These are phyloP conservation scores for Striga hermonthica DNA, from an alignment of 305 asterid species.

Conservation along the genomic window DNA sequence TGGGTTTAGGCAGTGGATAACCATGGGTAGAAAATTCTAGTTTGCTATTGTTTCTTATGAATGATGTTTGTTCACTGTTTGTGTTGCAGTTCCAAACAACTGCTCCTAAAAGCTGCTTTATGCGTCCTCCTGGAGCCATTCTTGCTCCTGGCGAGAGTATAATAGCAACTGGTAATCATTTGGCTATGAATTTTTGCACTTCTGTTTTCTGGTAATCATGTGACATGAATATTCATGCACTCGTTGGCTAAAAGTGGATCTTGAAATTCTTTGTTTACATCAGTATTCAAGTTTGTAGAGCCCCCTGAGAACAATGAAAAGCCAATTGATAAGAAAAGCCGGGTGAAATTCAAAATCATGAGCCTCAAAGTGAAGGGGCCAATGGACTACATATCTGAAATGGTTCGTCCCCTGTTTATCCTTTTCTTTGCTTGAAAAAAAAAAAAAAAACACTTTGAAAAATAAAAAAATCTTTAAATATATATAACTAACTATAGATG, in stretches of 20 bases:
- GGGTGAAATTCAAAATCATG: conserved; percentile 91
- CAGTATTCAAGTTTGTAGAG: conserved; percentile 96
- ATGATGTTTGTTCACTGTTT: conserved; percentile 32
- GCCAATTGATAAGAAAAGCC: conserved; percentile 82
- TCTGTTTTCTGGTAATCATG: not conserved
- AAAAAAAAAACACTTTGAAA: not conserved
- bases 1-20: conserved; percentile 20
- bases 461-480: no score
- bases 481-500: no score
- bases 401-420: conserved; percentile 45
- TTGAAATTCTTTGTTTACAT: conserved; percentile 29
- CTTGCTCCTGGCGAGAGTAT: conserved; percentile 91
- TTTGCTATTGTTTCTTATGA: conserved; percentile 25
- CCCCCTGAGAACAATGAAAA: conserved; percentile 91
- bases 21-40: not conserved
- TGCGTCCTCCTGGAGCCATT: conserved; percentile 99
- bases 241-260: not conserved
- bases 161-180: conserved; percentile 73
- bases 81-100: conserved; percentile 82
- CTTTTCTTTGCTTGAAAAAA: conserved; percentile 14
- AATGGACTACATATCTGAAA: conserved; percentile 80
- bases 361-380: conserved; percentile 88
- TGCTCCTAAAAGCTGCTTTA: conserved; percentile 93
- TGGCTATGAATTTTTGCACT: conserved; percentile 4
- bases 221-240: no score